phyloP scores from a whole-genome alignment of 225 moss, liverwort and hornwort species.

The Anthoceros angustus region DNA sequence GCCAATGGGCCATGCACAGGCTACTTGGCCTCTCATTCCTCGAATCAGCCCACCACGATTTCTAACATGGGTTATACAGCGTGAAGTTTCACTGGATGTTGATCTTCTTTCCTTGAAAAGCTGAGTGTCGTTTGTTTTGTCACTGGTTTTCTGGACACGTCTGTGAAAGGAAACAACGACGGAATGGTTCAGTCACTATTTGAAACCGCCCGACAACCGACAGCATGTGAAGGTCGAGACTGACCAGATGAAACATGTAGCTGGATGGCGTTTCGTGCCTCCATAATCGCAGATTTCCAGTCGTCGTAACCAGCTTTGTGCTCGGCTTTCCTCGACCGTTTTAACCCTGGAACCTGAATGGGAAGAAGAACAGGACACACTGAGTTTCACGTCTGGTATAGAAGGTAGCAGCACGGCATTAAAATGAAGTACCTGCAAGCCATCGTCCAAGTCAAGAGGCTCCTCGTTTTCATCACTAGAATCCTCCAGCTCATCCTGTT shows the following conservation, averaged over 20 bases:
- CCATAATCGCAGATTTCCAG: constrained; percentile 67
- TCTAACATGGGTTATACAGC: too few species aligned
- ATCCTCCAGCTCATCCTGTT: constrained; percentile 21
- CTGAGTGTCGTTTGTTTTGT: background rate
- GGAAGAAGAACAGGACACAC: background rate
- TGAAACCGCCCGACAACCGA: too few species aligned
- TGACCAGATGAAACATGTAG: constrained; percentile 18
- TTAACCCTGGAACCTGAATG: constrained; percentile 44
- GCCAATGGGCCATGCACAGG: too few species aligned
- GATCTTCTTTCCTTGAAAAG: background rate
- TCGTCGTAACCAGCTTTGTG: constrained; percentile 41
- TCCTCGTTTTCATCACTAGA: constrained; percentile 43
- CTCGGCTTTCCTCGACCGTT: constrained; percentile 43
- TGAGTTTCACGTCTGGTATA: background rate
- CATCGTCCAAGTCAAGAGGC: constrained; percentile 38
- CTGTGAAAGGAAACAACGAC: background rate
- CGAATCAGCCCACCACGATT: too few species aligned
- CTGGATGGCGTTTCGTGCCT: constrained; percentile 31
- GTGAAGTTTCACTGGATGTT: too few species aligned
- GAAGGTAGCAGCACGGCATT: too few species aligned
- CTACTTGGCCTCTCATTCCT: too few species aligned
- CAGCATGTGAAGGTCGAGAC: background rate
- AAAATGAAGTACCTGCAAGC: constrained; percentile 21
- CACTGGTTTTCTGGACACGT: background rate
- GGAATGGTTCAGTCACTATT: background rate